These are phyloP conservation scores for Spathaspora girioi DNA, from an alignment of 805 yeast genomes.

Conservation along the genomic window DNA sequence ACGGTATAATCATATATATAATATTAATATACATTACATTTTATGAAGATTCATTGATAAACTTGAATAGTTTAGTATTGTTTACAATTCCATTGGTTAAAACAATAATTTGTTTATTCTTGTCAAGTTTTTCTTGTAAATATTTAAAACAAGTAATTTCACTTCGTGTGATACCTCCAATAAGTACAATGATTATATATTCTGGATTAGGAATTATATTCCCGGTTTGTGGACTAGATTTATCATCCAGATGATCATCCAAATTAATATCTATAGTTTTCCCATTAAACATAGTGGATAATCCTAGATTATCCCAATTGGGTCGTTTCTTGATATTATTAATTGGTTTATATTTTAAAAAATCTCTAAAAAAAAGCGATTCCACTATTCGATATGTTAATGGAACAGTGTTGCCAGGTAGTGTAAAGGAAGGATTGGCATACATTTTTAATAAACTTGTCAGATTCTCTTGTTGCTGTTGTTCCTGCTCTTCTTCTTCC, in stretches of 20 bases:
- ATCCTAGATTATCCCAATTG: constrained; percentile 42
- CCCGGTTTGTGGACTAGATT: neutral
- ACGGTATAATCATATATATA: neutral
- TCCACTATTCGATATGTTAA: constrained; percentile 67
- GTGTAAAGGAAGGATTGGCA: constrained; percentile 54
- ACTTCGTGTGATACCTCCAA: constrained; percentile 86
- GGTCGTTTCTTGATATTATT: constrained; percentile 33
- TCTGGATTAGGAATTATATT: constrained; percentile 8
- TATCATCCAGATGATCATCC: constrained; percentile 15
- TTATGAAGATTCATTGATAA: constrained; percentile 1
- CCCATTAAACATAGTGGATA: constrained; percentile 41
- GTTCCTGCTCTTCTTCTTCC: constrained; percentile 19
- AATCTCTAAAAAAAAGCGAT: constrained; percentile 56
- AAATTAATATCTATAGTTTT: constrained; percentile 35
- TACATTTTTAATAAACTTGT: constrained; percentile 29
- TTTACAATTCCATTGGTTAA: constrained; percentile 44
- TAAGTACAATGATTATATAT: constrained; percentile 46
- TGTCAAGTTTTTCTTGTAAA: constrained; percentile 45
- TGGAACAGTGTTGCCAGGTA: constrained; percentile 79
- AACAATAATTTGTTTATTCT: constrained; percentile 35
- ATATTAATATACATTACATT: neutral
- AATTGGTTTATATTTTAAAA: constrained; percentile 39
- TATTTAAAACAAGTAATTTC: constrained; percentile 72
- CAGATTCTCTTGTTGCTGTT: constrained; percentile 8
- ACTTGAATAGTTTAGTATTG: constrained; percentile 21